Percentiles rank a stretch among this genome's conserved stretches.
phyloP scores from a whole-genome alignment of 2,329 filamentous ascomycete genomes.

The Dryadomyces quercivorus region DNA sequence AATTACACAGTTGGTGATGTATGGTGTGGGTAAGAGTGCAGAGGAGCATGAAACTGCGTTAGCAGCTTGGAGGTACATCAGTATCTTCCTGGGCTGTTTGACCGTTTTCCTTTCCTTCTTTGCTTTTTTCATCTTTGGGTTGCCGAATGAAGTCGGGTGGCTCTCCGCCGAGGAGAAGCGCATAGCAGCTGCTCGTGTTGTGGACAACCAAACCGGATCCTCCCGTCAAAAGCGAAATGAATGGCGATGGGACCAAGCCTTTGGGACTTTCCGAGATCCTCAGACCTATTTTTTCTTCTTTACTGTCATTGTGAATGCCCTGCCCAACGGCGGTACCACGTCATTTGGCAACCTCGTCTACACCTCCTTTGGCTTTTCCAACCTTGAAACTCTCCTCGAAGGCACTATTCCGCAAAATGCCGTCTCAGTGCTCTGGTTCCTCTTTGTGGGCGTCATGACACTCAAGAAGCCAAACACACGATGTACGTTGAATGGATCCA shows the following conservation, averaged over 20 bases:
- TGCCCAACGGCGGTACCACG: slow-evolving; percentile 20
- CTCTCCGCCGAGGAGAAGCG: slow-evolving; percentile 22
- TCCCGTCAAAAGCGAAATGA: slow-evolving; percentile 24
- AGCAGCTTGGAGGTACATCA: slow-evolving; percentile 17
- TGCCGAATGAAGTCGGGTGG: slow-evolving; percentile 20
- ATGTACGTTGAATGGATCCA: slow-evolving; percentile 13
- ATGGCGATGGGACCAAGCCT: slow-evolving; percentile 20
- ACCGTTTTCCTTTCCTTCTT: slow-evolving; percentile 11
- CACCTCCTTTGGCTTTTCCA: slow-evolving; percentile 22
- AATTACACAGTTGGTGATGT: slow-evolving; percentile 8
- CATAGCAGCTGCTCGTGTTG: slow-evolving; percentile 25
- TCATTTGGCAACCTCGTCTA: slow-evolving; percentile 22
- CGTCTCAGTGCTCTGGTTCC: slow-evolving; percentile 22
- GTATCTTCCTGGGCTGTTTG: slow-evolving; percentile 12
- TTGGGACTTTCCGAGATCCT: slow-evolving; percentile 15
- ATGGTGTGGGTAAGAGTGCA: slow-evolving; percentile 15
- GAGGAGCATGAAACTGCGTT: slow-evolving; percentile 5
- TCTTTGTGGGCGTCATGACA: slow-evolving; percentile 21
- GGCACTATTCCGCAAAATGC: slow-evolving; percentile 19
- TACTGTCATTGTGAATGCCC: slow-evolving; percentile 16
- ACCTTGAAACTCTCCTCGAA: slow-evolving; percentile 20
- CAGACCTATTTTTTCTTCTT: slow-evolving; percentile 22
- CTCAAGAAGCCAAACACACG: slow-evolving; percentile 12
- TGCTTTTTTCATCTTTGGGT: slow-evolving; percentile 21
- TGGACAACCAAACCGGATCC: slow-evolving; percentile 25